Conservation (phyloP, 2,329 filamentous ascomycete genomes). For the Phoma sp. region DNA sequence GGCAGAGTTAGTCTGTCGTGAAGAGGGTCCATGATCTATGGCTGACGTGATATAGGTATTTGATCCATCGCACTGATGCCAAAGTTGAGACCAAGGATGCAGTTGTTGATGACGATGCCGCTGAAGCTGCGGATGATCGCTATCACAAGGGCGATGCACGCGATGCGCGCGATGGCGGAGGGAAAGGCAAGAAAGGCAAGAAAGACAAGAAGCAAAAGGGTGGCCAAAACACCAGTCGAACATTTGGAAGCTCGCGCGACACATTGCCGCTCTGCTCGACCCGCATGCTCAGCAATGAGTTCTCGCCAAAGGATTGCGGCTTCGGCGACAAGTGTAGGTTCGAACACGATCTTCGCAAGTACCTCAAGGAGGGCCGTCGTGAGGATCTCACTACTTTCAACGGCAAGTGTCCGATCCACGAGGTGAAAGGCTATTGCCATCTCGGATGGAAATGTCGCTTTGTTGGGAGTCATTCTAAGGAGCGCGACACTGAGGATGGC, state of each 20-base stretch:
- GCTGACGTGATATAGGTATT: constrained; percentile 33
- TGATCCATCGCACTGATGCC: constrained; percentile 38
- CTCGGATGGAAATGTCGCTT: constrained; percentile 96
- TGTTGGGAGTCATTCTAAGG: constrained; percentile 82
- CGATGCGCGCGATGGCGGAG: constrained; percentile 44
- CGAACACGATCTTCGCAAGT: constrained; percentile 83
- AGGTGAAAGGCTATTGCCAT: constrained; percentile 74
- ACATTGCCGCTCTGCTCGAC: constrained; percentile 78
- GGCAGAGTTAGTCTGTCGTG: constrained; percentile 62
- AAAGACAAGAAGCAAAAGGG: constrained; percentile 66
- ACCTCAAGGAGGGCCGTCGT: constrained; percentile 80
- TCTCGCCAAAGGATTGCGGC: constrained; percentile 75
- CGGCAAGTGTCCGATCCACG: constrained; percentile 82
- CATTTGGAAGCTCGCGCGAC: constrained; percentile 81
- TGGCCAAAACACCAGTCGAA: constrained; percentile 83
- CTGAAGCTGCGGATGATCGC: constrained; percentile 59
- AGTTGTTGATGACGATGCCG: constrained; percentile 61
- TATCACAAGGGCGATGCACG: constrained; percentile 50
- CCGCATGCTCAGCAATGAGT: constrained; percentile 74
- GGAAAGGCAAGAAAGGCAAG: constrained; percentile 54
- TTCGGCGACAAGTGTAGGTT: constrained; percentile 83
- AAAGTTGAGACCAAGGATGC: constrained; percentile 31
- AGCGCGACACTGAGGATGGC: constrained; percentile 78
- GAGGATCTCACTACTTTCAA: constrained; percentile 77
- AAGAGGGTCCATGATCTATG: not conserved